These are phyloP conservation scores for Mesembryanthemum crystallinum DNA, from an alignment of 148 eudicot genomes.

Conservation along the genomic window DNA sequence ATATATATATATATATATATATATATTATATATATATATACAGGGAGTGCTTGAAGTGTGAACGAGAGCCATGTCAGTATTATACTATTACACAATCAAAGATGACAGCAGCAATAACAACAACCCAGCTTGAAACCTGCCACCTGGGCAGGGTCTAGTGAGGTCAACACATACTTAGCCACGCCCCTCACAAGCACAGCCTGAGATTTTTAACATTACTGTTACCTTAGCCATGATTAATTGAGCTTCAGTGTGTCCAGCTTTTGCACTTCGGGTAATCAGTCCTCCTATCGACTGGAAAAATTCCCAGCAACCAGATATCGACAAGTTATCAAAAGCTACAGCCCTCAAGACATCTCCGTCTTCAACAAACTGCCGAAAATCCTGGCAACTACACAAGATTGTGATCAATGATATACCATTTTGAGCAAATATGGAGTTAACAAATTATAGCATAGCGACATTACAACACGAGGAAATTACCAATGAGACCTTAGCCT, in stretches of 20 bases:
- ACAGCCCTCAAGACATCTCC: slow-evolving; percentile 6
- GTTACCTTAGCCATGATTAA: slow-evolving; percentile 11
- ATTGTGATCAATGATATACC: not conserved
- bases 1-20: no score
- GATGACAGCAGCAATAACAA: not conserved
- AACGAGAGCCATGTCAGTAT: no score
- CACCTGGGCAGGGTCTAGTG: not conserved
- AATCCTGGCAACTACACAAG: slow-evolving; percentile 7
- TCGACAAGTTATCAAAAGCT: not conserved
- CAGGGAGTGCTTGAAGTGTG: no score
- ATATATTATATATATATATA: no score
- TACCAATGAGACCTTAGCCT: not conserved
- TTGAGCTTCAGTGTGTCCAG: slow-evolving; percentile 16
- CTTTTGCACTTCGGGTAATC: slow-evolving; percentile 1
- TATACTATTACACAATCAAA: not conserved
- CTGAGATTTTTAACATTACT: not conserved
- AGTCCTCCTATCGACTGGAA: slow-evolving; percentile 13
- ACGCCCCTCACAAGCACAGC: not conserved
- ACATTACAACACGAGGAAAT: not conserved
- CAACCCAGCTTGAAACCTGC: not conserved
- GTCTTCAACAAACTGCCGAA: slow-evolving; percentile 9
- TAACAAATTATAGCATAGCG: not conserved
- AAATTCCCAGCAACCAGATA: slow-evolving; percentile 1
- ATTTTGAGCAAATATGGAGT: not conserved
- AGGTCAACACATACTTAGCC: not conserved